phyloP scores from a whole-genome alignment of 768 basidiomycete genomes.

The Termitomyces heimii region DNA sequence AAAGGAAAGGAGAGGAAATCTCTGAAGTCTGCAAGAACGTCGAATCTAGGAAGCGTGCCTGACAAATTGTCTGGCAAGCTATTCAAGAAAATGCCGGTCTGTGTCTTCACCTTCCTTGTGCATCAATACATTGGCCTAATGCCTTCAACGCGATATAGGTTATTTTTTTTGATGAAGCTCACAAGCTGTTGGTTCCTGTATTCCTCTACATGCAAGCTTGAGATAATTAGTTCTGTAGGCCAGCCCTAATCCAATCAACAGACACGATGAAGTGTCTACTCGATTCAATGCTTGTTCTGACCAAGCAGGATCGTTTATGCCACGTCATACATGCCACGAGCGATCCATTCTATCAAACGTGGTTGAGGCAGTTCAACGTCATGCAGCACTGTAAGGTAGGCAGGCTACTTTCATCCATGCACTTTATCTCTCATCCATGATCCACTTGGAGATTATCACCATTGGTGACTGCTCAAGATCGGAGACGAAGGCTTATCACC shows the following conservation, averaged over 20 bases:
- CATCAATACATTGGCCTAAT: background rate
- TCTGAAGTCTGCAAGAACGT: constrained; percentile 9
- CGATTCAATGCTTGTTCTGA: constrained; percentile 81
- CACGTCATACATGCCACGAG: constrained; percentile 81
- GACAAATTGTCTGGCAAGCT: constrained; percentile 30
- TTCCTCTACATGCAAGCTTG: background rate
- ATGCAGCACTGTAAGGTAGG: constrained; percentile 78
- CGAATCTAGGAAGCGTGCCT: constrained; percentile 21
- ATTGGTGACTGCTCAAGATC: constrained; percentile 74
- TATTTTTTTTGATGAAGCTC: constrained; percentile 83
- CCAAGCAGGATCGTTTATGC: constrained; percentile 82
- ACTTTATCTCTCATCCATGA: background rate
- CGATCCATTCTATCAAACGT: constrained; percentile 82
- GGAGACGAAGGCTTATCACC: constrained; percentile 64
- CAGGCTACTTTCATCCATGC: background rate
- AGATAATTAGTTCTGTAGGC: constrained; percentile 34
- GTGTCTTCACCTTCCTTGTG: background rate
- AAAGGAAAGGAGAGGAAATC: constrained; percentile 24
- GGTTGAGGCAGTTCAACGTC: constrained; percentile 73
- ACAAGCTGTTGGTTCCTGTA: constrained; percentile 54
- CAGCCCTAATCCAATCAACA: constrained; percentile 66
- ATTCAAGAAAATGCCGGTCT: constrained; percentile 43
- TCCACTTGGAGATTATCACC: constrained; percentile 52
- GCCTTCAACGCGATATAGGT: constrained; percentile 22
- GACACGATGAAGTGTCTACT: constrained; percentile 82